Conservation (phyloP, 345 rosid species). For the Camelina sativa region DNA sequence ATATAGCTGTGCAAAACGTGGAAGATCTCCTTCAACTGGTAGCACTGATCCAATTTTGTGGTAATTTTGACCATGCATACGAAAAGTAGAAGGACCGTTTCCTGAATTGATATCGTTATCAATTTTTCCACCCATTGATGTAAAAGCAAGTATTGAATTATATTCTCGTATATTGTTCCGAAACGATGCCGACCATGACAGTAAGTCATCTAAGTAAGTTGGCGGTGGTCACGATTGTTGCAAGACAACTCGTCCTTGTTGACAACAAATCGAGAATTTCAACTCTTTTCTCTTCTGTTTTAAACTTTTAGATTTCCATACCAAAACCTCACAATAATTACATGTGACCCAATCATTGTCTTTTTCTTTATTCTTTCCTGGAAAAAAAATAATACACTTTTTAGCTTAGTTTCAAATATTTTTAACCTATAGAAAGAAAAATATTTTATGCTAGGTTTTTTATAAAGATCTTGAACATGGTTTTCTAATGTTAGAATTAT, state of each 20-base stretch:
- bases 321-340: neutral
- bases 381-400: too few species aligned
- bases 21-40: neutral
- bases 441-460: too few species aligned
- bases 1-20: conserved; percentile 6
- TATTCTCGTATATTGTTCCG: conserved; percentile 3
- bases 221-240: neutral
- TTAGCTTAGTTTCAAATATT: too few species aligned
- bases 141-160: conserved; percentile 18
- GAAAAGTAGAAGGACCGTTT: conserved; percentile 9
- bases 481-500: too few species aligned
- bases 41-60: conserved; percentile 20
- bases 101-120: neutral
- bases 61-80: conserved; percentile 21
- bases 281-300: neutral
- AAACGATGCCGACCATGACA: neutral
- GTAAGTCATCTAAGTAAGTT: neutral
- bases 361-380: too few species aligned
- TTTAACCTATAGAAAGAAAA: too few species aligned
- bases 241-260: conserved; percentile 5
- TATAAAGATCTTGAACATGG: too few species aligned
- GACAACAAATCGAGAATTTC: neutral
- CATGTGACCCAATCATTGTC: neutral
- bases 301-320: neutral
- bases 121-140: conserved; percentile 21